These are phyloP conservation scores for Aspergillus candidus DNA, from an alignment of 2,329 filamentous ascomycete species.

Conservation along the genomic window DNA sequence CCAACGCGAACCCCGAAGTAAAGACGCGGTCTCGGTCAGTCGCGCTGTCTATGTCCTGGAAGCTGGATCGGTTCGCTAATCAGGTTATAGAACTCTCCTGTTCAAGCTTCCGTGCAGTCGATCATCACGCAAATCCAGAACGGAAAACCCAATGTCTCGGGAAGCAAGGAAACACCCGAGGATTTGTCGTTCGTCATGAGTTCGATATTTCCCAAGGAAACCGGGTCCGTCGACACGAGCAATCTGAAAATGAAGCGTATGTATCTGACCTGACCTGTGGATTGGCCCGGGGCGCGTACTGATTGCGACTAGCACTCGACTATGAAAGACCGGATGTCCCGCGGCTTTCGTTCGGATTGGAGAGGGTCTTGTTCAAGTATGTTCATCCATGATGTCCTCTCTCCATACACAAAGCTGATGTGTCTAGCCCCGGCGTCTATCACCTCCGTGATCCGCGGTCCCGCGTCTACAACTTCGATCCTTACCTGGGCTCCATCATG, in stretches of 20 bases:
- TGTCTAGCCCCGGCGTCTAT: conserved; percentile 67
- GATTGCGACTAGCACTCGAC: conserved; percentile 26
- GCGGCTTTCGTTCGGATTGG: conserved; percentile 64
- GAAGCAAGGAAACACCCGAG: conserved; percentile 1
- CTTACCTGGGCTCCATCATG: conserved; percentile 89
- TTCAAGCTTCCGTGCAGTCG: conserved; percentile 3
- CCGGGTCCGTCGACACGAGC: background rate
- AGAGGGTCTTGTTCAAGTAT: conserved; percentile 86
- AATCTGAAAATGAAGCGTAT: conserved; percentile 10
- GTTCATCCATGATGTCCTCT: conserved; percentile 12
- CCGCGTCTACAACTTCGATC: conserved; percentile 92
- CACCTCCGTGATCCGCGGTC: conserved; percentile 83
- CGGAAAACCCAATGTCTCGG: too few relatives aligned
- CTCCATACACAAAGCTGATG: conserved; percentile 3
- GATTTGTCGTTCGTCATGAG: conserved; percentile 10
- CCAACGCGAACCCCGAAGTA: too few relatives aligned
- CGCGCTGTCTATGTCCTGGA: too few relatives aligned
- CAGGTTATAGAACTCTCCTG: too few relatives aligned
- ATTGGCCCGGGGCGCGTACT: background rate
- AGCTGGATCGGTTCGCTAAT: too few relatives aligned
- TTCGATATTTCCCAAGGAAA: conserved; percentile 8
- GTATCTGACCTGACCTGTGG: background rate
- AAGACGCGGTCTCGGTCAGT: too few relatives aligned
- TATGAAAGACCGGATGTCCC: conserved; percentile 53
- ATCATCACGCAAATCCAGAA: conserved; percentile 3